phyloP scores from a whole-genome alignment of 768 basidiomycete species.

The Coprinopsis marcescibilis region DNA sequence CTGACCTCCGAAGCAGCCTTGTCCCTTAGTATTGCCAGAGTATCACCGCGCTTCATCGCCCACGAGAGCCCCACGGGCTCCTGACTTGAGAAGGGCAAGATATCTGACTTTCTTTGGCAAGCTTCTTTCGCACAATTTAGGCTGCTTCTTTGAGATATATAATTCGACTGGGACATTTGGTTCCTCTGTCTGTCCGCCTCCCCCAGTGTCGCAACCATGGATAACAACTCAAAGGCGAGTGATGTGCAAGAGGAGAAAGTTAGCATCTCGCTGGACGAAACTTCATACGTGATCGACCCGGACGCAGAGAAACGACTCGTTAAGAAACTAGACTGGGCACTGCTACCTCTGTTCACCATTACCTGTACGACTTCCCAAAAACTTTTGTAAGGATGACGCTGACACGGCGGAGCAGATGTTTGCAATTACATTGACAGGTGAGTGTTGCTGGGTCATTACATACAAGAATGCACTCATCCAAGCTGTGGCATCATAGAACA shows the following conservation, averaged over 20 bases:
- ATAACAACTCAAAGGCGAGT: not conserved
- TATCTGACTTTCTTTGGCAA: conserved; percentile 1
- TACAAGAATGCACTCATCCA: not conserved
- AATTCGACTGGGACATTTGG: not conserved
- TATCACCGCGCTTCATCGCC: not conserved
- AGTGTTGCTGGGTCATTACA: not conserved
- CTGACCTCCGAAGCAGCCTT: not conserved
- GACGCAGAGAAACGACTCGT: conserved; percentile 28
- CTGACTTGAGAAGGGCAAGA: not conserved
- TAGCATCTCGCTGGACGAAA: conserved; percentile 3
- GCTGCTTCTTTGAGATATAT: not conserved
- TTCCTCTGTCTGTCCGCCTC: not conserved
- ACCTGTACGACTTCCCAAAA: conserved; percentile 25
- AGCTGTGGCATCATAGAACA: conserved; percentile 1
- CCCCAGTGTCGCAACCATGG: not conserved
- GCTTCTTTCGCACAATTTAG: conserved; percentile 3
- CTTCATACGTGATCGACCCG: conserved; percentile 19
- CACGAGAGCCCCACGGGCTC: not conserved
- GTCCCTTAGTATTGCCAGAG: conserved; percentile 5
- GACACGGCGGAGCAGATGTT: conserved; percentile 20
- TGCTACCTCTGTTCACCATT: conserved; percentile 33
- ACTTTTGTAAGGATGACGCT: not conserved
- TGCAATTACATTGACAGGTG: conserved; percentile 35
- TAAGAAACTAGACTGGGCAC: conserved; percentile 26
- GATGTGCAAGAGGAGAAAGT: conserved; percentile 1